These are phyloP conservation scores for Huiozyma sinensis DNA, from an alignment of 805 yeast genomes.

Conservation along the genomic window DNA sequence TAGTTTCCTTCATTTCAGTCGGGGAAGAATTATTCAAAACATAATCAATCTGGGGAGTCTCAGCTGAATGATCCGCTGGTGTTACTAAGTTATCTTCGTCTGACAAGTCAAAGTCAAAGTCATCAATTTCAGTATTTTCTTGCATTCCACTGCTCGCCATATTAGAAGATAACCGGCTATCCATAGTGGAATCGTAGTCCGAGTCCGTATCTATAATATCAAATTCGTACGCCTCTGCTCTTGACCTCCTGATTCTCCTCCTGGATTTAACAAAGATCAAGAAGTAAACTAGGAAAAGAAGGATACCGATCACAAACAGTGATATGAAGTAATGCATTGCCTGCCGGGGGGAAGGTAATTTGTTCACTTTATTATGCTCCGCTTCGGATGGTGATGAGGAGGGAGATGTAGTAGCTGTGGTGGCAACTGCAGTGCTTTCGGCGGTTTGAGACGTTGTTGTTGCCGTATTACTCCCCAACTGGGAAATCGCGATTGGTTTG, in stretches of 20 bases:
- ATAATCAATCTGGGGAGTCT: too few relatives aligned
- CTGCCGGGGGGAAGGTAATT: conserved; percentile 32
- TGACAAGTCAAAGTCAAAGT: conserved; percentile 27
- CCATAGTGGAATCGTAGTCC: conserved; percentile 27
- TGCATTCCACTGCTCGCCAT: conserved; percentile 2
- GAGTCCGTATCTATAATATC: conserved; percentile 64
- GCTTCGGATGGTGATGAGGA: not conserved
- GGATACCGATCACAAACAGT: conserved; percentile 49
- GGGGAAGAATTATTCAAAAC: too few relatives aligned
- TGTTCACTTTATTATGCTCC: conserved; percentile 22
- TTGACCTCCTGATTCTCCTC: conserved; percentile 40
- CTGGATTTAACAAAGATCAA: conserved; percentile 34
- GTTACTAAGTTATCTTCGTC: conserved; percentile 19
- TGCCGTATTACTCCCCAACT: conserved; percentile 3
- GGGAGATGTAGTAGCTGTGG: conserved; percentile 2
- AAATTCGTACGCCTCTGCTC: conserved; percentile 65
- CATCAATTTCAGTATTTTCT: conserved; percentile 17
- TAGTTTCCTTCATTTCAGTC: too few relatives aligned
- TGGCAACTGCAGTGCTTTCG: conserved; percentile 2
- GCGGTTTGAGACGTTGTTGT: not conserved
- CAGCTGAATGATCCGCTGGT: not conserved
- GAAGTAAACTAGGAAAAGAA: conserved; percentile 34
- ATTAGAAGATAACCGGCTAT: conserved; percentile 10
- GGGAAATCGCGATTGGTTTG: conserved; percentile 1
- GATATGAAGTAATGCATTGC: conserved; percentile 54